Percentiles rank a stretch among this genome's conserved stretches.
These are phyloP conservation scores for Emmonsiellopsis sp. DNA, from an alignment of 2,329 filamentous ascomycete genomes.

Conservation along the genomic window DNA sequence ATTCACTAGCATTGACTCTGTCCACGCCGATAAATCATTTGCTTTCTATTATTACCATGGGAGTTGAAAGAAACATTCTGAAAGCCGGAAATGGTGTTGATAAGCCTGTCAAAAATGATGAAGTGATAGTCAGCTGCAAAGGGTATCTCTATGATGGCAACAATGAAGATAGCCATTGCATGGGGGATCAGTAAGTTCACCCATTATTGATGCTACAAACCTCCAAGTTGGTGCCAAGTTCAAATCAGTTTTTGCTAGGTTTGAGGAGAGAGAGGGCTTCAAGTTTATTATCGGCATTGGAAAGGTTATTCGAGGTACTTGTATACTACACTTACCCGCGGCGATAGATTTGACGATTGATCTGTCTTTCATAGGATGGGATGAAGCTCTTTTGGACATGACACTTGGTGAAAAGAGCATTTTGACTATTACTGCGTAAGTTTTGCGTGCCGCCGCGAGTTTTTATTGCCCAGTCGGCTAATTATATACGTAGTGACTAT, in stretches of 20 bases:
- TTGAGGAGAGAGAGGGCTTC: not conserved
- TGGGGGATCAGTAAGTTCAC: constrained; percentile 60
- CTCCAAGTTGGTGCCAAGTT: not conserved
- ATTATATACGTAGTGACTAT: constrained; percentile 22
- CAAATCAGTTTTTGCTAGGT: not conserved
- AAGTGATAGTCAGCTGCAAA: constrained; percentile 81
- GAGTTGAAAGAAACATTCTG: constrained; percentile 60
- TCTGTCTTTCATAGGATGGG: constrained; percentile 65
- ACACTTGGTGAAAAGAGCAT: constrained; percentile 82
- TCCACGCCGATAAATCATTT: too few relatives aligned
- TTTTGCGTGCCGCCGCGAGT: not conserved
- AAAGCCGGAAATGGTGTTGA: constrained; percentile 52
- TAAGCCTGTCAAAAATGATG: constrained; percentile 57
- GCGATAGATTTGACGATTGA: not conserved
- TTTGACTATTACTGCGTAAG: constrained; percentile 70
- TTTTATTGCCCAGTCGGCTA: not conserved
- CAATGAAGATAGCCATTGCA: constrained; percentile 50
- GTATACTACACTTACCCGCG: too few relatives aligned
- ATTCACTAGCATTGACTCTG: too few relatives aligned
- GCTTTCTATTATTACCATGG: too few relatives aligned
- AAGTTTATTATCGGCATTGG: not conserved
- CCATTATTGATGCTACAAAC: too few relatives aligned
- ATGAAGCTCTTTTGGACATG: constrained; percentile 78
- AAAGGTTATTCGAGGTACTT: too few relatives aligned
- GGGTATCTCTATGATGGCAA: constrained; percentile 68